Evolutionary conservation across 2,329 filamentous ascomycete species (phyloP), one percentile per base, ranked within the genome.

Genomic region (Cercospora sp.): DNA sequence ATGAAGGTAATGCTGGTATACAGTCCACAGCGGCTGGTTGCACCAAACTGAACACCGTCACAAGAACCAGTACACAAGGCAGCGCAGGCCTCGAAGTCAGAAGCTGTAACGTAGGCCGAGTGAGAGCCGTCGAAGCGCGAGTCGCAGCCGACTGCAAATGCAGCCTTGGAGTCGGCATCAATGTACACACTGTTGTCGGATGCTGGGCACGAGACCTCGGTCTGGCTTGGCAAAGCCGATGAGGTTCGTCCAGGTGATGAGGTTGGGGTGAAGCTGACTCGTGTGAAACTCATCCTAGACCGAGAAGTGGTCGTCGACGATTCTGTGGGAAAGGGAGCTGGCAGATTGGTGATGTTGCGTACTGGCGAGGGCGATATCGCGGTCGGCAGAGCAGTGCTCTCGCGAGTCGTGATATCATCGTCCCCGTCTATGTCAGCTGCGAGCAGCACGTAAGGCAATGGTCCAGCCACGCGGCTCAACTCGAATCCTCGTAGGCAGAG

Each of bases 401-500:
- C 64, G 61, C 40, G 65, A 26, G 57, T 59, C 13, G 63, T 60
- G 26, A 40, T 68, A 20, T 68, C 51, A 12, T 66, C 65, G n/a
- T 71, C 63, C 8, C 67, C 71, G 26, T 70, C 68, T 9, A 68
- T 66, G 26, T 73, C 69, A 13, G 68, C 71, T 30, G 69, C 68
- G 12, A 73, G 57, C 12, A 73, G 45, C 10, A 71, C 66, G 45
- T 72, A 72, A 18, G 67, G 60, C 20, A 73, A 59, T 45, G 55
- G 42, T 31, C 62, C 57, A 3, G 53, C 55, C 18, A 36, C 64
- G 36, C 59, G 57, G 16, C 67, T 64, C 10, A 70, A 31, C 20
- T 74, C 64, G 20, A 74, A 63, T 18, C 66, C 72, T 53, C 72
- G 70, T 20, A 71, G 69, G 63, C 74, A 75, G 12, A 73, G 64